A percentile compares a stretch with the other conserved stretches of the same genome.
Conservation (phyloP, 139 green algal species). For the Coelastrella sp. region DNA sequence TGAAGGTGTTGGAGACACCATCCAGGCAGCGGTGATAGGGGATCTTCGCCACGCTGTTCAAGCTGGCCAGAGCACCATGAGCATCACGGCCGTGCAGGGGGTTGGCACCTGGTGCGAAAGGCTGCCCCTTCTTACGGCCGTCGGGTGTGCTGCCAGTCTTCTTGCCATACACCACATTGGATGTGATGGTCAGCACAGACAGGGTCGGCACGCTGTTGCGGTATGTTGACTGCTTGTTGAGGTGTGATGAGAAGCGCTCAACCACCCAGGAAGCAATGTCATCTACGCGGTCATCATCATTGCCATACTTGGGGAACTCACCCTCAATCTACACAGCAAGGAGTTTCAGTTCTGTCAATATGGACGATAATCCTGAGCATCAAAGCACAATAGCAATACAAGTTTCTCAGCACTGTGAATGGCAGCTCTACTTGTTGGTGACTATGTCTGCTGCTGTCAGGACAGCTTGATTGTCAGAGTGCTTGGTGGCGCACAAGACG, state of each 20-base stretch:
- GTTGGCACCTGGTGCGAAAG: slow-evolving; percentile 78
- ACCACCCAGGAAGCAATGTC: slow-evolving; percentile 63
- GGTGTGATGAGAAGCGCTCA: slow-evolving; percentile 36
- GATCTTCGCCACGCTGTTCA: slow-evolving; percentile 67
- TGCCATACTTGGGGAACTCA: slow-evolving; percentile 84
- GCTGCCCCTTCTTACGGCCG: slow-evolving; percentile 75
- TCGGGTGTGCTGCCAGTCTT: slow-evolving; percentile 75
- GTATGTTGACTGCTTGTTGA: slow-evolving; percentile 75
- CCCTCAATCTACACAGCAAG: slow-evolving; percentile 60
- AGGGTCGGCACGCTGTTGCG: slow-evolving; percentile 77
- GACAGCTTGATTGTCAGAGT: too few relatives aligned
- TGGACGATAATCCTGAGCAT: too few relatives aligned
- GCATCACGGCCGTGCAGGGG: slow-evolving; percentile 78
- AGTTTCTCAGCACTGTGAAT: too few relatives aligned
- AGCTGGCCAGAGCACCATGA: slow-evolving; percentile 74
- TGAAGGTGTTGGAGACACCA: slow-evolving; percentile 86
- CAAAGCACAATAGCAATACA: too few relatives aligned
- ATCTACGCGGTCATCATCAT: slow-evolving; percentile 80
- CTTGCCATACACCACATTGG: slow-evolving; percentile 80
- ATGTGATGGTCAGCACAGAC: slow-evolving; percentile 85
- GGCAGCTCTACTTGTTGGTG: too few relatives aligned
- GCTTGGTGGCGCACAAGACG: too few relatives aligned
- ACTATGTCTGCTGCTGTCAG: too few relatives aligned
- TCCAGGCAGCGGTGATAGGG: slow-evolving; percentile 75
- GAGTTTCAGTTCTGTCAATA: not conserved